Evolutionary conservation across 2,329 filamentous ascomycete genomes (phyloP), one percentile per base, ranked within the genome.

Genomic region (Westerdykella sp.): DNA sequence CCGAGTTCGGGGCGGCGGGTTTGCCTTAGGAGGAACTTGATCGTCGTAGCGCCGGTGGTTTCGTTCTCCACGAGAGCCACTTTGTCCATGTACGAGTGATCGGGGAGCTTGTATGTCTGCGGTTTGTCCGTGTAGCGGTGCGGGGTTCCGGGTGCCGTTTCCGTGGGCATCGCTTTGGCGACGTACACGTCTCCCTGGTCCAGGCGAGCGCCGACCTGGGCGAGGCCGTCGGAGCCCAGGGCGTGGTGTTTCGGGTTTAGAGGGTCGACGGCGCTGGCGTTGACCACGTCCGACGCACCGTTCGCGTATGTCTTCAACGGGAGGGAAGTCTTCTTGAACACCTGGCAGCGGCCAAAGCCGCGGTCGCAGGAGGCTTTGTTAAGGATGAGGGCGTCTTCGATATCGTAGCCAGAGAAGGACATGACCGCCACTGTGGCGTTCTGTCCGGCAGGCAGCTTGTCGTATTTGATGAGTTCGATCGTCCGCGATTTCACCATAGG

Each of bases 331-430:
- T 98, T 98, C 54, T 91, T 85, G 76, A 96, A 91, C n/a, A 97
- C 93, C 63, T 98, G 94, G 60, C 93, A 97, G 31, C 93, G 83
- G 37, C 93, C 94, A 59, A 97, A 98, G 4, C 93, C 94, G 57
- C 93, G 81, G 58, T 98, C 94, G 45, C 89, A 84, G 0, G 90
- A 96, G 9, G 89, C 90, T 72, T 96, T 97, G 73, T 98, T 98
- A 48, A 98, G 68, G 2, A 98, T 91, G 14, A 98, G 76, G 9
- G 93, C 93, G 75, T 98, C 93, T 74, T 98, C 93, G 55, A 98
- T 98, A 80, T 98, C 93, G 69, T 98, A 98, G 18, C 93, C 93
- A 10, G 91, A 97, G 69, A 93, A 98, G 39, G 90, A 97, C 93
- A 98, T 98, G 70, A 98, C 93, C 5, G 95, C 93, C 21, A 98